phyloP scores from a whole-genome alignment of 768 basidiomycete species.

The Fibroporia radiculosa region DNA sequence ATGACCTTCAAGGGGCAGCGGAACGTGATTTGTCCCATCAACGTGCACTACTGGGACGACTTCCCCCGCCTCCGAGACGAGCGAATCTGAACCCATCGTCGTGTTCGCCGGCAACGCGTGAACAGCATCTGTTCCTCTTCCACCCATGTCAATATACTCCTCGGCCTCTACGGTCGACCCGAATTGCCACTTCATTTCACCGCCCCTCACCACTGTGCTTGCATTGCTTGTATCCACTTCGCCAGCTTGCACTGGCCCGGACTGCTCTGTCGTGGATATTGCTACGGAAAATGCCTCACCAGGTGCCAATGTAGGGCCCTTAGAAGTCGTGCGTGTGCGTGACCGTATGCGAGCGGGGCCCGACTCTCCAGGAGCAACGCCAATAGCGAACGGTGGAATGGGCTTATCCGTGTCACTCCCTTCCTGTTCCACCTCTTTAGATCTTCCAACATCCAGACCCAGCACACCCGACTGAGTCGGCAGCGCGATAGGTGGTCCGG shows the following conservation, averaged over 20 bases:
- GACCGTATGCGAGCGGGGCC: slow-evolving; percentile 23
- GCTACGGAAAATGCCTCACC: slow-evolving; percentile 8
- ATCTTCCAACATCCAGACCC: slow-evolving; percentile 6
- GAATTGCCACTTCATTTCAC: slow-evolving; percentile 45
- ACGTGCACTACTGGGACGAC: background rate
- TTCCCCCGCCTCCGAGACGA: background rate
- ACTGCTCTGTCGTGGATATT: background rate
- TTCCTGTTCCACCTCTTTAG: background rate
- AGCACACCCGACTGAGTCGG: slow-evolving; percentile 1
- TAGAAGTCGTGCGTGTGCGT: slow-evolving; percentile 22
- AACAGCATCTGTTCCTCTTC: background rate
- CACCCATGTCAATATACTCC: background rate
- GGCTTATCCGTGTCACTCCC: slow-evolving; percentile 21
- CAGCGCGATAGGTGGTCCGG: too few species aligned
- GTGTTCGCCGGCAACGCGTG: background rate
- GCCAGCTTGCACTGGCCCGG: background rate
- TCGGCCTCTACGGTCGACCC: slow-evolving; percentile 33
- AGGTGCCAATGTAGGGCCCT: slow-evolving; percentile 1
- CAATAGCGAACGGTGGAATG: slow-evolving; percentile 37
- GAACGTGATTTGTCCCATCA: background rate
- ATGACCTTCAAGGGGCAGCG: background rate
- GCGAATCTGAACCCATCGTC: background rate
- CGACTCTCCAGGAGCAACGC: slow-evolving; percentile 31
- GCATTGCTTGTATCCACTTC: slow-evolving; percentile 5
- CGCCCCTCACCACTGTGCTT: slow-evolving; percentile 24